Evolutionary conservation across 768 basidiomycete species (phyloP).

Genomic region (Trametes cingulata): DNA sequence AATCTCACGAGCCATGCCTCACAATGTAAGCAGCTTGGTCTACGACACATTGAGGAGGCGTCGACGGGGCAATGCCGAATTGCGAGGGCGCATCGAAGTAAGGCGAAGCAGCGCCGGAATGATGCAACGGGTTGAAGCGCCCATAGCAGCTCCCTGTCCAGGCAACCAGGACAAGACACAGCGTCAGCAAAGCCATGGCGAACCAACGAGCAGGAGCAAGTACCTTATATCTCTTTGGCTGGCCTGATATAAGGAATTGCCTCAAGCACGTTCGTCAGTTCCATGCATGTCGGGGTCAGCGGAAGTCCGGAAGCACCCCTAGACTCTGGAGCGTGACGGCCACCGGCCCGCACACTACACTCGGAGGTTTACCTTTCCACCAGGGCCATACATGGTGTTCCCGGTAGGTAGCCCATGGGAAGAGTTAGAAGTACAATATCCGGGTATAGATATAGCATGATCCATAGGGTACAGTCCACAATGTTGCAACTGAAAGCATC

Average conservation of each 20-base stretch:
- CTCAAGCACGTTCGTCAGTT: constrained; percentile 3
- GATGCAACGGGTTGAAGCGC: constrained; percentile 41
- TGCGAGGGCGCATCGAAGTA: constrained; percentile 46
- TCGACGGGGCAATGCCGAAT: constrained; percentile 33
- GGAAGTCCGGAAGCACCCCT: not conserved
- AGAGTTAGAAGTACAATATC: not conserved
- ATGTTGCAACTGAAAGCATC: constrained; percentile 1
- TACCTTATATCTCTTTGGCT: not conserved
- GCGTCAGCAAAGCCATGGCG: not conserved
- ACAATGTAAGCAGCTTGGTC: constrained; percentile 48
- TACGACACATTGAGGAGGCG: constrained; percentile 41
- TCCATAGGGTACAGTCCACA: constrained; percentile 14
- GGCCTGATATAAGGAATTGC: too few species aligned
- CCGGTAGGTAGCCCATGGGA: not conserved
- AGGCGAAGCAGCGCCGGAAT: constrained; percentile 45
- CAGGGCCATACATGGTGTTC: too few species aligned
- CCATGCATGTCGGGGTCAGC: not conserved
- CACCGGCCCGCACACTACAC: too few species aligned
- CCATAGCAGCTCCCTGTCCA: not conserved
- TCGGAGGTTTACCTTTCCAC: too few species aligned
- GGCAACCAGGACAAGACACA: not conserved
- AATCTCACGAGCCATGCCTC: constrained; percentile 42
- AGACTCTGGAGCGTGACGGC: not conserved
- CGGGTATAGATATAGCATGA: constrained; percentile 8
- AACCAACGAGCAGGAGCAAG: not conserved